These are phyloP conservation scores for Fusarium subtropicale DNA, from an alignment of 2,329 filamentous ascomycete species.

Conservation along the genomic window DNA sequence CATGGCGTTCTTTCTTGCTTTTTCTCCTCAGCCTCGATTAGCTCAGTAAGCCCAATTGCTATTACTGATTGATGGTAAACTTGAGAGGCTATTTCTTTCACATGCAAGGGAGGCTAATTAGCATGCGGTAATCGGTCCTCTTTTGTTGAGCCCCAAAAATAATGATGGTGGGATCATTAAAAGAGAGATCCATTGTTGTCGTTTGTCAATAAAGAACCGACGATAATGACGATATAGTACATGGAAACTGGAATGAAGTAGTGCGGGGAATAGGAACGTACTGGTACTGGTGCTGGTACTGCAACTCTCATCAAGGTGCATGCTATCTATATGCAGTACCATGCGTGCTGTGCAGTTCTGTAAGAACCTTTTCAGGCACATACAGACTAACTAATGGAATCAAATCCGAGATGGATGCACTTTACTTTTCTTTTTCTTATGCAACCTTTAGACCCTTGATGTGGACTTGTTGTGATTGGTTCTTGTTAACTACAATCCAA, in stretches of 20 bases:
- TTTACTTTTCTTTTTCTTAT: slow-evolving; percentile 7
- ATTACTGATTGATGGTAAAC: slow-evolving; percentile 10
- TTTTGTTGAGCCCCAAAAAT: slow-evolving; percentile 18
- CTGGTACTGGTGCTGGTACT: background rate
- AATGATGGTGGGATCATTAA: background rate
- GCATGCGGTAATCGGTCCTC: slow-evolving; percentile 6
- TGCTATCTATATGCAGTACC: background rate
- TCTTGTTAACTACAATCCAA: slow-evolving; percentile 35
- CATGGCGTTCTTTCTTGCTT: background rate
- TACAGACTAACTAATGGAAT: background rate
- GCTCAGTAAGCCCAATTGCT: background rate
- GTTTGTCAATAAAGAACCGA: background rate
- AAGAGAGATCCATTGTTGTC: slow-evolving; percentile 1
- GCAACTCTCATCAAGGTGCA: background rate
- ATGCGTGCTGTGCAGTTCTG: background rate
- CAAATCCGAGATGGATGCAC: slow-evolving; percentile 16
- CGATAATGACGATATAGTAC: slow-evolving; percentile 20
- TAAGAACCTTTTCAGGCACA: slow-evolving; percentile 19
- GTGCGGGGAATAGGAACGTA: slow-evolving; percentile 10
- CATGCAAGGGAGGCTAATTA: slow-evolving; percentile 26
- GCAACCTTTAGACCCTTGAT: slow-evolving; percentile 17
- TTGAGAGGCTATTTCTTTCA: slow-evolving; percentile 1
- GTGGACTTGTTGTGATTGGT: slow-evolving; percentile 41
- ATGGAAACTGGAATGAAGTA: background rate
- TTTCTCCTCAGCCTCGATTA: slow-evolving; percentile 1